Base-by-base conservation (phyloP, 2,329 filamentous ascomycete species). In the Colletotrichum sp. region DNA sequence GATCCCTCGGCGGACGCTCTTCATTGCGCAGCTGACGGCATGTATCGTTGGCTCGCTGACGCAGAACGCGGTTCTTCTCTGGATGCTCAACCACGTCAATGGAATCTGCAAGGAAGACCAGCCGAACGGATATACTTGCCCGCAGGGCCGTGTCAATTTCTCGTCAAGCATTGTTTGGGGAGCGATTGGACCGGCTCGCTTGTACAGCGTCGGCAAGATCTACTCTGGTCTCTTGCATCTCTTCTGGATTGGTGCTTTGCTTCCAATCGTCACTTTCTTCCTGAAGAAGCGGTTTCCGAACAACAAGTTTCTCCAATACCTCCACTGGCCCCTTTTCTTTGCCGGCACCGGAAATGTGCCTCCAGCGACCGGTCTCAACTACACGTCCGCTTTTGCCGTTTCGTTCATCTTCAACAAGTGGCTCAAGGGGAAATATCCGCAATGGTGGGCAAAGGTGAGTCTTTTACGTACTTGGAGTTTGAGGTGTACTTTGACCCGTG, bases 1-100 rank as follows among this genome's bases (percentile, higher is more conserved):
- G 70, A 87, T 93, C 1, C 90, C 91, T 0, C 91, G 91, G 3
- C 88, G 89, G 8, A 85, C 88, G 0, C 88, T 92, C 10, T 92
- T 93, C 83, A 90, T 92, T 79, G 90, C 89, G 3, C 91, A 93
- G 78, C 84, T 93, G 12, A 90, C 92, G 32, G 91, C 90, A 5
- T 90, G 89, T 18, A 81, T 90, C 7, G 81, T 89, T 5, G 88
- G 87, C 7, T 86, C 86, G 6, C 80, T 89, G 3, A 86, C 86
- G 0, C 87, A 89, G 81, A 83, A 60, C 71, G 24, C 77, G 82
- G 32, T 85, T 81, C 7, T 84, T 80, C 0, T 78, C 83, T 66
- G 80, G 84, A 8, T 83, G 75, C 80, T 81, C 78, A 57, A 72
- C 63, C 39, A 88, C 71, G 84, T 89, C 55, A 77, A 83, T 0